Base-by-base conservation (phyloP, 495 filamentous ascomycete genomes). In the Lasiosphaeria miniovina region DNA sequence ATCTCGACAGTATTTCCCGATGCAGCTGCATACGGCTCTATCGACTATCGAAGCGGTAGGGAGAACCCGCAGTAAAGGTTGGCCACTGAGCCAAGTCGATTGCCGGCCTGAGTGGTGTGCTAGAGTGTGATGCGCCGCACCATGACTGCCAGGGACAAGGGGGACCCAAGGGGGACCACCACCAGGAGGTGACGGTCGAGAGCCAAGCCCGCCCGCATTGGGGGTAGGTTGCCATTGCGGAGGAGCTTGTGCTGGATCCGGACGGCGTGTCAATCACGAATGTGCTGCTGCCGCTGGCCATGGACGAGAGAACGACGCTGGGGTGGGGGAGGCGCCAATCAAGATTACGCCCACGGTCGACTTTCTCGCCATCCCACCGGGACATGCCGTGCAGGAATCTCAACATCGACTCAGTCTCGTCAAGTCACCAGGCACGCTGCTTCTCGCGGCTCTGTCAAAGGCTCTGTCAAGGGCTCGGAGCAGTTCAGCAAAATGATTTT, bases 1-100 rank as follows among this genome's bases (percentile, higher is more conserved):
- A 55, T 43, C 2, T 8, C n/a, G 15, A 9, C 12, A 6, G 36
- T 35, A 57, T 49, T 57, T 43, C 49, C 55, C 55, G 55, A 57
- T 49, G 55, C 43, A 46, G 11, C 4, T 46, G 7, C 43, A 24
- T 24, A 24, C 24, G 24, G 24, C 15, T 11, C 43, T 11, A n/a
- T 46, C 12, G 11, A 46, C 15, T 46, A 46, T 46, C 8, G 43
- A 46, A n/a, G 12, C 43, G 43, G 43, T 11, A 46, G 24, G 24
- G 24, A 24, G 24, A 24, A 24, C 24, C 24, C 24, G 24, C 24
- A 24, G 24, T 2, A 24, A 0, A 2, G 24, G 24, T 24, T 24
- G 2, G 43, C 43, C 43, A 11, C 43, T 46, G 43, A 46, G 43
- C 43, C 15, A n/a, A 46, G 43, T 46, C 43, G 15, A 46, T 11